Conservation (phyloP, 805 yeast species). For the Kodamaea kaohsiungensis region DNA sequence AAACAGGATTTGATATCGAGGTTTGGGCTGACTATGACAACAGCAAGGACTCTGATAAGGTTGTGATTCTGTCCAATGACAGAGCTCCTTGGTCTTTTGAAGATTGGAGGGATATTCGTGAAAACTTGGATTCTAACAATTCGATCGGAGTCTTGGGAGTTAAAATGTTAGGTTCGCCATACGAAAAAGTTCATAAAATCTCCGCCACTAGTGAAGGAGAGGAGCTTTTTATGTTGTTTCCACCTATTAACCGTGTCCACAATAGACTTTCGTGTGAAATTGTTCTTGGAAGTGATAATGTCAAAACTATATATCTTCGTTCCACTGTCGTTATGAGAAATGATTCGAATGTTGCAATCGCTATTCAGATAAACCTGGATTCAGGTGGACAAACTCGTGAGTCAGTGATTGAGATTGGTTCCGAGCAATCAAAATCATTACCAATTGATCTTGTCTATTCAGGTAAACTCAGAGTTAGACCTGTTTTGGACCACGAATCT, state of each 20-base stretch:
- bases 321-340: conserved; percentile 76
- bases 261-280: conserved; percentile 75
- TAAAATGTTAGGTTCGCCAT: conserved; percentile 56
- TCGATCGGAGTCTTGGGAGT: conserved; percentile 64
- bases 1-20: conserved; percentile 80
- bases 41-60: conserved; percentile 19
- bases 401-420: conserved; percentile 39
- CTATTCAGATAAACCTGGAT: conserved; percentile 40
- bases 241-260: conserved; percentile 63
- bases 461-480: conserved; percentile 60
- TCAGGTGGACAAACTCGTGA: conserved; percentile 19
- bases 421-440: conserved; percentile 62
- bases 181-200: conserved; percentile 53
- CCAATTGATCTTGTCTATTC: conserved; percentile 72
- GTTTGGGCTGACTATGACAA: conserved; percentile 70
- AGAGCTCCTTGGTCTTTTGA: conserved; percentile 85
- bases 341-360: conserved; percentile 56
- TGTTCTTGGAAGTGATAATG: conserved; percentile 67
- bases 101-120: conserved; percentile 88
- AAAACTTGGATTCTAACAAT: conserved; percentile 66
- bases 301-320: conserved; percentile 73
- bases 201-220: conserved; percentile 85
- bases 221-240: conserved; percentile 64
- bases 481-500: conserved; percentile 51
- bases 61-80: conserved; percentile 48